Evolutionary conservation across 768 basidiomycete species (phyloP).

Genomic region (Kwoniella shandongensis): DNA sequence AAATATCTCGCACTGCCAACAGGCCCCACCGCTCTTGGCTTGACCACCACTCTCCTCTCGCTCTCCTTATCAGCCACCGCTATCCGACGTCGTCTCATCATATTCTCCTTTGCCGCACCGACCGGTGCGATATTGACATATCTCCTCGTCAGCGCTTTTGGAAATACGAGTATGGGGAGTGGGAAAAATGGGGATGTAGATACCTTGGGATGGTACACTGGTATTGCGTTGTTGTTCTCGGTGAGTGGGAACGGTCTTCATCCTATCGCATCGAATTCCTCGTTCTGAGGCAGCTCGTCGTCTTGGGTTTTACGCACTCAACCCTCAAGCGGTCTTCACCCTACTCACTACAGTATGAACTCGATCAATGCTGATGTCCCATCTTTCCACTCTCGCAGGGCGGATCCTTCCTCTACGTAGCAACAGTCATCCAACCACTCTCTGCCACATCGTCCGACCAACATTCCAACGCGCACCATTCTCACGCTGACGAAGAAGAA

Average conservation of each 20-base stretch:
- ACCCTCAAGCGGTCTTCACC: background rate
- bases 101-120: slow-evolving; percentile 84
- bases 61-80: slow-evolving; percentile 67
- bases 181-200: slow-evolving; percentile 11
- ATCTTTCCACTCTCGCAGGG: slow-evolving; percentile 60
- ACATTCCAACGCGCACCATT: slow-evolving; percentile 51
- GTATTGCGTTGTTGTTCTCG: slow-evolving; percentile 76
- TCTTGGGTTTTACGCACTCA: background rate
- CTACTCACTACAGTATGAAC: background rate
- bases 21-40: slow-evolving; percentile 89
- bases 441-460: slow-evolving; percentile 46
- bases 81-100: slow-evolving; percentile 70
- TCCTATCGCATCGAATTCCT: slow-evolving; percentile 14
- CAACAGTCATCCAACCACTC: slow-evolving; percentile 79
- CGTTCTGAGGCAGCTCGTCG: background rate
- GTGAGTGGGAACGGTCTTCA: slow-evolving; percentile 57
- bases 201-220: slow-evolving; percentile 62
- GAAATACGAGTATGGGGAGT: slow-evolving; percentile 24
- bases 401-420: slow-evolving; percentile 91
- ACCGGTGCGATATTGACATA: slow-evolving; percentile 77
- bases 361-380: background rate
- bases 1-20: slow-evolving; percentile 28
- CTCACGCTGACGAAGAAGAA: slow-evolving; percentile 50
- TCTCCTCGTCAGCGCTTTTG: slow-evolving; percentile 59
- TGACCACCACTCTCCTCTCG: slow-evolving; percentile 80